Evolutionary conservation across 805 yeast genomes (phyloP).

Genomic region (Cyberlindnera misumaiensis): DNA sequence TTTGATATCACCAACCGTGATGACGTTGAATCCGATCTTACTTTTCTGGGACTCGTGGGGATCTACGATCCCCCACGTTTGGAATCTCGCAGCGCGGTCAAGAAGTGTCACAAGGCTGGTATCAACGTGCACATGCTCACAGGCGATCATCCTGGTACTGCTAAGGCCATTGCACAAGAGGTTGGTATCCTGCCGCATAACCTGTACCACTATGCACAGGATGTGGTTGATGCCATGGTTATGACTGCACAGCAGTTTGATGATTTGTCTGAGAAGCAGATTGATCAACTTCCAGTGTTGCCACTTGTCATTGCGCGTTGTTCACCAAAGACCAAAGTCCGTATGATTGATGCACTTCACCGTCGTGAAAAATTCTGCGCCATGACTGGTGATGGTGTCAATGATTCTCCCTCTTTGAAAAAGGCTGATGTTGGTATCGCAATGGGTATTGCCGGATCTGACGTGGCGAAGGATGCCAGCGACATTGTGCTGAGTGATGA

Average conservation of each 20-base stretch:
- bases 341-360: constrained; percentile 73
- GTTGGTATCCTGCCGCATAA: constrained; percentile 69
- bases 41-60: constrained; percentile 64
- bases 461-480: constrained; percentile 79
- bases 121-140: constrained; percentile 77
- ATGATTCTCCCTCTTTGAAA: constrained; percentile 73
- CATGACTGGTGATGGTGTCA: constrained; percentile 83
- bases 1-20: constrained; percentile 32
- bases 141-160: constrained; percentile 77
- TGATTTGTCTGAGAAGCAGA: constrained; percentile 48
- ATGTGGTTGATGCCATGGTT: constrained; percentile 57
- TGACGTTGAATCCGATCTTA: constrained; percentile 44
- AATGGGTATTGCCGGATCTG: constrained; percentile 77
- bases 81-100: constrained; percentile 61
- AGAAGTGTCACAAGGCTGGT: constrained; percentile 65
- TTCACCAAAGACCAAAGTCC: constrained; percentile 76
- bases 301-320: constrained; percentile 79
- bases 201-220: constrained; percentile 46
- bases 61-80: constrained; percentile 76
- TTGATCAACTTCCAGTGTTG: constrained; percentile 57
- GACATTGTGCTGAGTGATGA: constrained; percentile 73
- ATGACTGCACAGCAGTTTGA: constrained; percentile 75
- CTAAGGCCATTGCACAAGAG: constrained; percentile 72
- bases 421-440: constrained; percentile 79
- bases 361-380: constrained; percentile 60